Base-by-base conservation (phyloP, 139 green algal genomes). In the Parachlorella kessleri region DNA sequence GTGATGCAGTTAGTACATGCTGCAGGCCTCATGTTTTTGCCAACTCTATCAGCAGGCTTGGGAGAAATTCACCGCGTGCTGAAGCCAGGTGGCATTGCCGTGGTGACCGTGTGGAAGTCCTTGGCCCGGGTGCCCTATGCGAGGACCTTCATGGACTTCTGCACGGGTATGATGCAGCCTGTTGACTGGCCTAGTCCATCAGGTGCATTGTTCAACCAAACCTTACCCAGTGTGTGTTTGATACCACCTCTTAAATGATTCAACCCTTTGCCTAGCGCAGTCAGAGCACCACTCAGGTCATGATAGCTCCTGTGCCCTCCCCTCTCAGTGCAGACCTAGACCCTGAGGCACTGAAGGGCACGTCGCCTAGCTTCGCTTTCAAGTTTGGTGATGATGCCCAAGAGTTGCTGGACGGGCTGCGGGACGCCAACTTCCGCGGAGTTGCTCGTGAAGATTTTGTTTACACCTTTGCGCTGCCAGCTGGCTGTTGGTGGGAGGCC, bases 11-110 rank as follows among this genome's bases (percentile, higher is more conserved):
- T n/a, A n/a, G n/a, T n/a, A n/a, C n/a, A n/a, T n/a, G n/a, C 37
- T 7, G 35, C 72, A 67, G 73, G 66, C 14, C 33, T 66, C 18
- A 74, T 42, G 67, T 70, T 81, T n/a, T 55, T 81, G 48, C 67
- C 76, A 3, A 40, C 28, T 54, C 24, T 23, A 18, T 32, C 33
- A 21, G 3, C 37, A 23, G 67, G 53, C 3, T 10, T 81, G 28
- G n/a, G 24, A 24, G 75, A 81, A 48, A 69, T 73, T 30, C n/a
- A 28, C 1, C 74, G 66, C 33, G 75, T 81, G 66, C 66, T 75
- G n/a, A 81, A 81, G 66, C 75, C 66, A 4, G 75, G 75, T 28
- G 75, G 75, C 35, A 14, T 59, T 3, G 37, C 66, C 24, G 72
- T 36, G 4, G 28, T 63, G 1, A 59, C 55, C 3, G 36, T 78